A percentile compares a stretch with the other conserved stretches of the same genome.
These are phyloP conservation scores for Phytopythium aichiense DNA, from an alignment of 352 stramenopile genomes.

Conservation along the genomic window DNA sequence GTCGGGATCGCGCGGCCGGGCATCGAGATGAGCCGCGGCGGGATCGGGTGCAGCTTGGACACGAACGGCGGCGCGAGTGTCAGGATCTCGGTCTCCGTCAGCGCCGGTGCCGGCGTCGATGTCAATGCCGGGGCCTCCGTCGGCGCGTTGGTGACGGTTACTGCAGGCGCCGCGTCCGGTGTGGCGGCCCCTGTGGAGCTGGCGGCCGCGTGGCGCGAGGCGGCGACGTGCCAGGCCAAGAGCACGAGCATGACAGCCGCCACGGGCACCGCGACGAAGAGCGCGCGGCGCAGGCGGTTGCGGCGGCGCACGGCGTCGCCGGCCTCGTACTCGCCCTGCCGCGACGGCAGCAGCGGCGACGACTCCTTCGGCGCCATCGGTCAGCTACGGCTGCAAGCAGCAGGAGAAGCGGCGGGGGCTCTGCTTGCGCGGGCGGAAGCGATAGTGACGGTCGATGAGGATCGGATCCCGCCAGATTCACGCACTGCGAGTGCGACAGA, in stretches of 20 bases:
- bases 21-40: constrained; percentile 48
- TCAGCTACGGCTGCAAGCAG: neutral
- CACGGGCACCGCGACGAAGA: constrained; percentile 53
- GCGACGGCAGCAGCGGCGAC: constrained; percentile 46
- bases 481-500: neutral
- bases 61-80: constrained; percentile 53
- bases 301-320: constrained; percentile 5
- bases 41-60: constrained; percentile 47
- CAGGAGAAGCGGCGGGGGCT: neutral
- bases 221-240: constrained; percentile 36
- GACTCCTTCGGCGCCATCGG: constrained; percentile 29
- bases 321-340: constrained; percentile 3
- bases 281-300: constrained; percentile 34
- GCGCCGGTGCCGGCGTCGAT: neutral
- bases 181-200: neutral
- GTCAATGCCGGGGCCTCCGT: neutral
- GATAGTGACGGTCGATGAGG: neutral
- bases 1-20: constrained; percentile 60
- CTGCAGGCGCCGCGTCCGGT: neutral
- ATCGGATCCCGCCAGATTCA: neutral
- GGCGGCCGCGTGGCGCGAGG: constrained; percentile 5
- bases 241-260: constrained; percentile 44
- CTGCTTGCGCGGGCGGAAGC: neutral
- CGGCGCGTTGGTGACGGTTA: neutral
- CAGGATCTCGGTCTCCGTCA: constrained; percentile 45